Evolutionary conservation across 1,139 yeast genomes (phyloP).

Genomic region (Yamadazyma sp.): DNA sequence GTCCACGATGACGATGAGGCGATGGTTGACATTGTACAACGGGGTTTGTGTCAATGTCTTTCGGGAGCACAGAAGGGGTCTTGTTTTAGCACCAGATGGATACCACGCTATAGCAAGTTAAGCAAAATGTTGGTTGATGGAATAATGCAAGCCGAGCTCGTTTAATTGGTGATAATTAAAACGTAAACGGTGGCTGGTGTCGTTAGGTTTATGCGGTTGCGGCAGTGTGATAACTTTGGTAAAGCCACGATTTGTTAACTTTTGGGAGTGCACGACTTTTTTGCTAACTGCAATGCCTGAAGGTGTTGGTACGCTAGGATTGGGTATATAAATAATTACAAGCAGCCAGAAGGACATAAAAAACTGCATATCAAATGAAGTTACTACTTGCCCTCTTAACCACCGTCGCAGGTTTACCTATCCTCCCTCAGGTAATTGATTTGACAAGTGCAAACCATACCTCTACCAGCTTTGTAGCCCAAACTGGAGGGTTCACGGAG

Average conservation of each 20-base stretch:
- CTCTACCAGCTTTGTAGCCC: background rate
- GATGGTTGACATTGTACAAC: conserved; percentile 19
- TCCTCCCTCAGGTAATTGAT: background rate
- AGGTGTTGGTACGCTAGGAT: no score
- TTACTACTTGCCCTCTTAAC: background rate
- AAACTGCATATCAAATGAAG: no score
- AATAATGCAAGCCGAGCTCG: background rate
- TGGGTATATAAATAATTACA: no score
- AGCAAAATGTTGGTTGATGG: background rate
- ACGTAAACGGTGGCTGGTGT: background rate
- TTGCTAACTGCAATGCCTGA: no score
- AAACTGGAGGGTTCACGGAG: background rate
- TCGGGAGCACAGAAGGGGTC: background rate
- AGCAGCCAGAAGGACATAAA: no score
- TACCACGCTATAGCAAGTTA: background rate
- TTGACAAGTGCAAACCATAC: background rate
- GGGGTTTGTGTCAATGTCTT: no score
- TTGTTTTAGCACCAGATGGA: background rate
- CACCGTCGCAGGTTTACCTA: background rate
- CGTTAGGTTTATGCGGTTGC: background rate
- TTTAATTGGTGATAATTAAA: background rate
- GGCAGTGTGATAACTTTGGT: background rate
- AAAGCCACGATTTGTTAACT: background rate
- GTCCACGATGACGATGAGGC: conserved; percentile 66
- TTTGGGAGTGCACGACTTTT: conserved; percentile 8